Conservation (phyloP, 352 stramenopile genomes). For the Phytophthora europaea region DNA sequence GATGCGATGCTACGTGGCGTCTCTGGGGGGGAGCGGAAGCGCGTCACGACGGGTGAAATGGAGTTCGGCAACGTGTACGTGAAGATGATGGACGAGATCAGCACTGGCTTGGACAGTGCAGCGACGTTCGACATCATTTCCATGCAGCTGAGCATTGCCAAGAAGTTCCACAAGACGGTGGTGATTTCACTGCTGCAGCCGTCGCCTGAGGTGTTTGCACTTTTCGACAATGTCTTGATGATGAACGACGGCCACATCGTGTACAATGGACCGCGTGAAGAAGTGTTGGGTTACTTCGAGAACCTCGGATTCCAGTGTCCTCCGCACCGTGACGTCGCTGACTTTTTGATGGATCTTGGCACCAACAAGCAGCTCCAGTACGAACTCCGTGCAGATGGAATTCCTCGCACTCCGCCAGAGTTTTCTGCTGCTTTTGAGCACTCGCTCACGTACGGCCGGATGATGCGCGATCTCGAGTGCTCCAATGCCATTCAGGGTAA, state of each 20-base stretch:
- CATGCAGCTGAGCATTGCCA: conserved; percentile 30
- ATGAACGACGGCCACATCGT: conserved; percentile 23
- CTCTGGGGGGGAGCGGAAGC: conserved; percentile 73
- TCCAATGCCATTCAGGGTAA: background rate
- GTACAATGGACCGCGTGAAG: conserved; percentile 19
- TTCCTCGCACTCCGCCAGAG: conserved; percentile 15
- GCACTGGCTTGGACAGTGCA: conserved; percentile 26
- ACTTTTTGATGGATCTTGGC: conserved; percentile 63
- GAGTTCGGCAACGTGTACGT: conserved; percentile 54
- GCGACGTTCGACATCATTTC: conserved; percentile 28
- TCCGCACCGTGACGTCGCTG: conserved; percentile 49
- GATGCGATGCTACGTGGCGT: conserved; percentile 59
- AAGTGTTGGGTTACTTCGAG: conserved; percentile 21
- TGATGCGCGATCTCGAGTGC: conserved; percentile 2
- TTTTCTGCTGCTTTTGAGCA: conserved; percentile 18
- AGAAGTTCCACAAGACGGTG: conserved; percentile 33
- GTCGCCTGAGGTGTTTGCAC: conserved; percentile 29
- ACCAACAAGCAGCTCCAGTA: conserved; percentile 53
- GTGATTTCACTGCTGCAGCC: conserved; percentile 34
- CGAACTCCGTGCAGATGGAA: conserved; percentile 9
- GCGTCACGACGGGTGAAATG: conserved; percentile 86
- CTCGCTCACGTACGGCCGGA: background rate
- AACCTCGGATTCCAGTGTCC: conserved; percentile 28
- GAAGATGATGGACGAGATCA: conserved; percentile 38
- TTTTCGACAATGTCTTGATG: conserved; percentile 33